These are phyloP conservation scores for Ceratopteris richardii DNA, from an alignment of 75 land plant genomes.

Conservation along the genomic window DNA sequence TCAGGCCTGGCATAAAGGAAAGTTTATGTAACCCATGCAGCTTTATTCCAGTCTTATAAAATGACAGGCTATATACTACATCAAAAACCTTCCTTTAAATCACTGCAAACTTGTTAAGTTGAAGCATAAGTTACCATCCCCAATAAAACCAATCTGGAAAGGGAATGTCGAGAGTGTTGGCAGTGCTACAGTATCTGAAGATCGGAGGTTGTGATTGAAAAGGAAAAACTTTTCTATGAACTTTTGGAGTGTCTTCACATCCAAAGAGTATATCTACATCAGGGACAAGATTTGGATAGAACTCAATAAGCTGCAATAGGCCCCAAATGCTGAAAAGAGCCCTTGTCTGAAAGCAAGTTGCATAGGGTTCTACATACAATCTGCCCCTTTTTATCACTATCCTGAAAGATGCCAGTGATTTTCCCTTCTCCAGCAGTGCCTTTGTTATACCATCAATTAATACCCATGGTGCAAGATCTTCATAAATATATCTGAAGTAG, in stretches of 20 bases:
- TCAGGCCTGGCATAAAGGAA: slow-evolving; percentile 39
- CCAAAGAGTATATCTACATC: slow-evolving; percentile 62
- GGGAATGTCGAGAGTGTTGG: slow-evolving; percentile 35
- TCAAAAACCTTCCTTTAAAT: too few species aligned
- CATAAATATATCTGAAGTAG: slow-evolving; percentile 59
- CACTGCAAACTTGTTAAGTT: too few species aligned
- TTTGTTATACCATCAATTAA: slow-evolving; percentile 33
- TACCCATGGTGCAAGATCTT: slow-evolving; percentile 52
- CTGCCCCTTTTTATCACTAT: slow-evolving; percentile 33
- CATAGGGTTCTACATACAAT: slow-evolving; percentile 29
- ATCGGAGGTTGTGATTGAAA: slow-evolving; percentile 30
- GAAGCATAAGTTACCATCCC: slow-evolving; percentile 51
- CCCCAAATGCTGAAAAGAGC: slow-evolving; percentile 57
- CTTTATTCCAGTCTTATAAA: too few species aligned
- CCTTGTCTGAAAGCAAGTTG: slow-evolving; percentile 38
- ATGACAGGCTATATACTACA: too few species aligned
- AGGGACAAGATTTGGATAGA: slow-evolving; percentile 47
- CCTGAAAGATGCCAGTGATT: slow-evolving; percentile 25
- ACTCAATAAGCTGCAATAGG: slow-evolving; percentile 38
- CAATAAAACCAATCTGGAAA: slow-evolving; percentile 82
- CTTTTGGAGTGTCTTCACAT: slow-evolving; percentile 39
- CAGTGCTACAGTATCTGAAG: slow-evolving; percentile 45
- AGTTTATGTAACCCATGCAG: not conserved
- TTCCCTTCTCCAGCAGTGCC: slow-evolving; percentile 36
- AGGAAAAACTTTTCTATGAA: slow-evolving; percentile 6